Percentiles rank a stretch among this genome's conserved stretches.
Conservation (phyloP, 2,329 filamentous ascomycete genomes). For the Cercospora berteroae region DNA sequence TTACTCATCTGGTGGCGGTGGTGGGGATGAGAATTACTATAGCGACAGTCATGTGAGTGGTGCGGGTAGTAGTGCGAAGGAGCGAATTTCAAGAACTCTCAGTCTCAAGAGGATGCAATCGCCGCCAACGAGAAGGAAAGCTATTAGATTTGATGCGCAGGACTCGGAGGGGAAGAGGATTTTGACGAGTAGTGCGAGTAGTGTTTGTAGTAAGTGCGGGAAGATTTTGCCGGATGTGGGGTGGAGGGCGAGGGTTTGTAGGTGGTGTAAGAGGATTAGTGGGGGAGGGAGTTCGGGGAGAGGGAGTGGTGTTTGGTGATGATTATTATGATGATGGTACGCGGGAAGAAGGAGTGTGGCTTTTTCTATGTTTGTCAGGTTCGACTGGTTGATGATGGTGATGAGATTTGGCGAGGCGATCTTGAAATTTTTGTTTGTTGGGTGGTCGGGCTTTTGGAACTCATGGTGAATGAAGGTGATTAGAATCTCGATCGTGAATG, state of each 20-base stretch:
- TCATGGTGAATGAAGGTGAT: neutral
- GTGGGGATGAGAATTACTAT: neutral
- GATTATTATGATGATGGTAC: neutral
- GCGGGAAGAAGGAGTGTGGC: too few relatives aligned
- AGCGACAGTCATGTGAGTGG: neutral
- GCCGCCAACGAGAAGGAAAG: neutral
- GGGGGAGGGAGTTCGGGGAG: neutral
- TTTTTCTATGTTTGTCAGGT: neutral
- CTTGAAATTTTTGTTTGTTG: neutral
- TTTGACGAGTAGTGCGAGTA: constrained; percentile 6
- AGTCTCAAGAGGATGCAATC: neutral
- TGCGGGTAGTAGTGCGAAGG: neutral
- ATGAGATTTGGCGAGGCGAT: neutral
- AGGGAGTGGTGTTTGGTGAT: neutral
- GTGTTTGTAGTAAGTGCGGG: constrained; percentile 9
- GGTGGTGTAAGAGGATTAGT: constrained; percentile 10
- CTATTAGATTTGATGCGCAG: constrained; percentile 6
- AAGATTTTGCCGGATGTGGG: constrained; percentile 8
- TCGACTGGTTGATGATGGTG: neutral
- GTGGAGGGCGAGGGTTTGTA: constrained; percentile 4
- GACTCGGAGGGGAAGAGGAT: constrained; percentile 11
- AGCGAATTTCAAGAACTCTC: neutral
- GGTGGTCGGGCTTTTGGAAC: neutral
- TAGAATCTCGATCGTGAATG: neutral
- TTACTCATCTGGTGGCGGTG: neutral